Evolutionary conservation across 371 early-diverging fungal species (phyloP), one percentile per base, ranked within the genome.

Genomic region (Mucor ambiguus): DNA sequence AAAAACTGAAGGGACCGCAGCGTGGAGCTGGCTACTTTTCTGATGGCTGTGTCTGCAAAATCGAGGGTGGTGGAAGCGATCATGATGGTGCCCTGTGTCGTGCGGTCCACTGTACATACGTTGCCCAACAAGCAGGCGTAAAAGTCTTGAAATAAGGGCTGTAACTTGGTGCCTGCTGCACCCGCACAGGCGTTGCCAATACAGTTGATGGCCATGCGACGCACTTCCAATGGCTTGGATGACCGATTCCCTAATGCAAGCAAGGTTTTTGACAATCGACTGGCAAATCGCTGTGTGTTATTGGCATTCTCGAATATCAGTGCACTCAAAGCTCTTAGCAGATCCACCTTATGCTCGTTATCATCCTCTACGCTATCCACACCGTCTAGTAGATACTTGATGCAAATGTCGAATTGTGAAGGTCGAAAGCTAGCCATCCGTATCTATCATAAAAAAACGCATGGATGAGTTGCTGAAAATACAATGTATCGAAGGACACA

Each of bases 141-240:
- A 48, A 79, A 77, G 38, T 61, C 67, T 26, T 66, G 57, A 30
- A 77, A 84, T 52, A 80, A 70, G 2, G 63, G 55, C 46, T 82
- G 76, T 37, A 85, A 55, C 33, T 80, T 80, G 16, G 74, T 44
- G 10, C 81, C 82, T 32, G 77, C 75, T n/a, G 69, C 54, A 12
- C 75, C 73, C 1, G 81, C 78, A 67, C 84, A 85, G 8, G 75
- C 61, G 61, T 89, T 89, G 4, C 87, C 88, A 14, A 89, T 74
- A 65, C 89, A 87, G 49, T 84, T 86, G 69, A 89, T 86, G 3
- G 89, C 86, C 85, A 89, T 84, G 3, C 89, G 81, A 11, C 87
- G 77, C 4, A 81, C 76, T 69, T 85, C 84, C 18, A 80, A 58
- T 0, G 84, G 74, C 41, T 65, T 74, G 11, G 68, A 69, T 1